A percentile compares a stretch with the other conserved stretches of the same genome.
Conservation (phyloP, 495 filamentous ascomycete species). For the Aspergillus haitiensis region DNA sequence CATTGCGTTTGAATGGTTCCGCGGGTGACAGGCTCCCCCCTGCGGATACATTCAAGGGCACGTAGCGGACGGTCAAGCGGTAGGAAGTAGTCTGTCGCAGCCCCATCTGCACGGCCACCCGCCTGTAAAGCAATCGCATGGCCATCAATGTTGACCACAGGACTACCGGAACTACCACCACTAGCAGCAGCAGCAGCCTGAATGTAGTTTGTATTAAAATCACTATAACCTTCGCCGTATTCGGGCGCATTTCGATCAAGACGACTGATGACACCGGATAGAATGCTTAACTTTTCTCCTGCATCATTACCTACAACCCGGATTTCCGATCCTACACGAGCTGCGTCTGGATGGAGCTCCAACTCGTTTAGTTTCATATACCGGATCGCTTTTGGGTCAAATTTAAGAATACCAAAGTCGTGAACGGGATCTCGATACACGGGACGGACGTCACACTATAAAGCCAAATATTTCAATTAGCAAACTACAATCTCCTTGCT, state of each 20-base stretch:
- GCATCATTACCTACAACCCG: constrained; percentile 98
- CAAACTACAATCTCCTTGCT: not conserved
- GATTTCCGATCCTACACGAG: constrained; percentile 88
- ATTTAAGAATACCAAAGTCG: constrained; percentile 95
- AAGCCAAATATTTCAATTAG: not conserved
- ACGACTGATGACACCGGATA: constrained; percentile 95
- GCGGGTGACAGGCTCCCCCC: constrained; percentile 69
- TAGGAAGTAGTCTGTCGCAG: constrained; percentile 97
- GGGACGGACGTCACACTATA: constrained; percentile 88
- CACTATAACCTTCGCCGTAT: constrained; percentile 97
- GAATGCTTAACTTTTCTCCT: constrained; percentile 96
- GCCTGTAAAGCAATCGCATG: constrained; percentile 92
- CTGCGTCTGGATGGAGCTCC: constrained; percentile 80
- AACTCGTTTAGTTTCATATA: constrained; percentile 88
- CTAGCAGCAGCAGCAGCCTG: constrained; percentile 96
- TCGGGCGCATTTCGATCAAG: constrained; percentile 96
- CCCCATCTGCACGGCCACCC: constrained; percentile 88
- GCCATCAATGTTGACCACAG: constrained; percentile 93
- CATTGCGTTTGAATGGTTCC: constrained; percentile 99
- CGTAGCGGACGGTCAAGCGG: constrained; percentile 86
- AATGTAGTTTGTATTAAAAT: constrained; percentile 99
- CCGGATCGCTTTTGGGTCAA: constrained; percentile 92
- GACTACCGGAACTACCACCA: constrained; percentile 94
- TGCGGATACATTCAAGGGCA: constrained; percentile 81
- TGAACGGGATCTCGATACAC: constrained; percentile 98